Base-by-base conservation (phyloP, 768 basidiomycete species). In the Agrocybe pediades region DNA sequence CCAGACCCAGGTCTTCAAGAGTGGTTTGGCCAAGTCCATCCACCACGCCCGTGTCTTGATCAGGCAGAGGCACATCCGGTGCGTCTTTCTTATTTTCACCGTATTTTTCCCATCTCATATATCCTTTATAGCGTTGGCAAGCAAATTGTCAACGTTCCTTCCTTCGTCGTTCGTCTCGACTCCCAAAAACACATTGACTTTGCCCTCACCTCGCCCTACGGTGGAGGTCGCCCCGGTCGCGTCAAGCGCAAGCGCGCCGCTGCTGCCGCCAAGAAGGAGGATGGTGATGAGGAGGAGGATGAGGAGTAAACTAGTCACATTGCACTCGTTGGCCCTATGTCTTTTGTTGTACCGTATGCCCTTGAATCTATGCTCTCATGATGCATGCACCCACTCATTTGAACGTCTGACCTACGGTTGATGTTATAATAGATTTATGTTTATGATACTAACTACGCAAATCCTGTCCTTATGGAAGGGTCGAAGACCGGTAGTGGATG, bases 101-200 rank as follows among this genome's bases (percentile, higher is more conserved):
- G 19, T 17, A 25, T 26, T 19, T 56, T 27, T 41, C 7, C 41
- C 26, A 17, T 47, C 11, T 54, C 25, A 53, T 40, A 46, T 16
- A 40, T 21, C 45, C 40, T 16, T 0, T 60, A 2, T 57, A 93
- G 92, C 51, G 97, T 98, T 69, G 97, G 97, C 72, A 96, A 95
- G 78, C 97, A 99, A 76, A 92, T 98, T 59, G 97, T 99, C 79
- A 95, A 97, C 76, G 91, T 98, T 51, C 96, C 96, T 17, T 98
- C 95, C 2, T 98, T 98, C 73, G 91, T 98, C 70, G 96, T 99
- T 64, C 94, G 97, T 76, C 90, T 98, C 64, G 97, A 98, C 82
- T 96, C 94, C 56, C 95, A 98, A 84, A 98, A 98, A 71, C 97
- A 99, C 84, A 96, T 99, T 72, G 97, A 99, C 84, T 99, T 98